Evolutionary conservation across 805 yeast species (phyloP).

Genomic region (Priceomyces fermenticarens): DNA sequence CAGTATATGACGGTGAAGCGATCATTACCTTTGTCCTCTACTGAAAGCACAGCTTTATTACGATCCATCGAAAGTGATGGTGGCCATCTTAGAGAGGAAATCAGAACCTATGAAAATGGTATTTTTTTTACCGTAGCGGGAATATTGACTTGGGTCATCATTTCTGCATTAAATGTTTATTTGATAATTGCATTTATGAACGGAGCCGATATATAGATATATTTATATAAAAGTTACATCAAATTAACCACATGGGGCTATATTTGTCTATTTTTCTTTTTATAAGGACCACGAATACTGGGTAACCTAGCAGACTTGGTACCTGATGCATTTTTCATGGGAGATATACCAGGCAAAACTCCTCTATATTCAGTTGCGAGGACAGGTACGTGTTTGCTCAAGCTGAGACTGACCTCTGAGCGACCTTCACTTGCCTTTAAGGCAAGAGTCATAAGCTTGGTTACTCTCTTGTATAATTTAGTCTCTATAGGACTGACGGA

Average conservation of each 20-base stretch:
- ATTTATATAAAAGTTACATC: neutral
- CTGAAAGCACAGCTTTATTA: slow-evolving; percentile 13
- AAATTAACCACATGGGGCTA: slow-evolving; percentile 1
- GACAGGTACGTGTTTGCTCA: slow-evolving; percentile 56
- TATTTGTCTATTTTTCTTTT: slow-evolving; percentile 26
- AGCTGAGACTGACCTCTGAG: slow-evolving; percentile 23
- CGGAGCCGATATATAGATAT: slow-evolving; percentile 35
- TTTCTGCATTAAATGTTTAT: slow-evolving; percentile 37
- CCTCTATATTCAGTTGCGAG: slow-evolving; percentile 75
- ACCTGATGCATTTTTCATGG: slow-evolving; percentile 16
- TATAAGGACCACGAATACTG: slow-evolving; percentile 37
- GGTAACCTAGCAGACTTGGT: slow-evolving; percentile 30
- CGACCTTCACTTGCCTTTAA: slow-evolving; percentile 26
- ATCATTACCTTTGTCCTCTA: neutral
- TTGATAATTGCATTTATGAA: slow-evolving; percentile 39
- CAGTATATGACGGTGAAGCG: slow-evolving; percentile 40
- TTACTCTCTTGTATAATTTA: slow-evolving; percentile 26
- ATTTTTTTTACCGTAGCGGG: slow-evolving; percentile 27
- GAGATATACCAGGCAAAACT: slow-evolving; percentile 62
- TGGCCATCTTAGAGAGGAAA: slow-evolving; percentile 12
- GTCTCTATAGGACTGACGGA: slow-evolving; percentile 26
- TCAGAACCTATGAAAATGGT: slow-evolving; percentile 40
- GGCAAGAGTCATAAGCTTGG: slow-evolving; percentile 29
- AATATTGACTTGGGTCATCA: slow-evolving; percentile 38
- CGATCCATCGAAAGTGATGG: neutral